phyloP scores from a whole-genome alignment of 768 basidiomycete species.

The Mycena galopus region DNA sequence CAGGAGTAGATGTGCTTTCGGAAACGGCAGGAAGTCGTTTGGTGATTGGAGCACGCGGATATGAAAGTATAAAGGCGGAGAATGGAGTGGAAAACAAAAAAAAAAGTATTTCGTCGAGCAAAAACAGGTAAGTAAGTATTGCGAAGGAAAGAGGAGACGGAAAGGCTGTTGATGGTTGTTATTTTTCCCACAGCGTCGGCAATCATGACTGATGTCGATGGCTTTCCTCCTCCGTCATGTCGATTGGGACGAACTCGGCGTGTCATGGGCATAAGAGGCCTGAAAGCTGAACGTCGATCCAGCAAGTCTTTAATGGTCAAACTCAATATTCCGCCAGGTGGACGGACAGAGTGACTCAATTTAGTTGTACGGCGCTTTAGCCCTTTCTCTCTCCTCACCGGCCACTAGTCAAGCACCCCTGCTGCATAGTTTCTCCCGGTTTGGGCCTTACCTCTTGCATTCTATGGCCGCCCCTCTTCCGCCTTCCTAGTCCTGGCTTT shows the following conservation, averaged over 20 bases:
- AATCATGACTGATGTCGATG: not conserved
- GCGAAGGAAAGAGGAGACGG: not conserved
- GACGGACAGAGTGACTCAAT: constrained; percentile 2
- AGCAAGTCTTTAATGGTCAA: not conserved
- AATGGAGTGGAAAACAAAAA: no score
- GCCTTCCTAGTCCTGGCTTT: constrained; percentile 4
- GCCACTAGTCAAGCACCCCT: constrained; percentile 4
- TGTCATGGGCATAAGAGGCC: not conserved
- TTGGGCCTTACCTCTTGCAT: constrained; percentile 7
- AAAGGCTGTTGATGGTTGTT: not conserved
- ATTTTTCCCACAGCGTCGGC: not conserved
- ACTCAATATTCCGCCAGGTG: not conserved
- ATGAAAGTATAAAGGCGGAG: no score
- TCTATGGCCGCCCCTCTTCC: constrained; percentile 8
- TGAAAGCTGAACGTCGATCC: not conserved
- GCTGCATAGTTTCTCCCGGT: constrained; percentile 7
- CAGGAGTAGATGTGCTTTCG: no score
- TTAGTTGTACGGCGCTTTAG: constrained; percentile 3
- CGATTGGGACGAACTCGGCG: not conserved
- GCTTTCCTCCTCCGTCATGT: not conserved
- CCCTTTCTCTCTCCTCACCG: constrained; percentile 4
- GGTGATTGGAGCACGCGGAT: no score
- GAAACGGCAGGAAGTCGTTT: no score
- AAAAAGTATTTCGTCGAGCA: no score
- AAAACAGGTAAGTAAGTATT: no score